Percentiles rank a stretch among this genome's conserved stretches.
Evolutionary conservation across 179 eudicot genomes (phyloP).

Genomic region (Spergularia azorica): DNA sequence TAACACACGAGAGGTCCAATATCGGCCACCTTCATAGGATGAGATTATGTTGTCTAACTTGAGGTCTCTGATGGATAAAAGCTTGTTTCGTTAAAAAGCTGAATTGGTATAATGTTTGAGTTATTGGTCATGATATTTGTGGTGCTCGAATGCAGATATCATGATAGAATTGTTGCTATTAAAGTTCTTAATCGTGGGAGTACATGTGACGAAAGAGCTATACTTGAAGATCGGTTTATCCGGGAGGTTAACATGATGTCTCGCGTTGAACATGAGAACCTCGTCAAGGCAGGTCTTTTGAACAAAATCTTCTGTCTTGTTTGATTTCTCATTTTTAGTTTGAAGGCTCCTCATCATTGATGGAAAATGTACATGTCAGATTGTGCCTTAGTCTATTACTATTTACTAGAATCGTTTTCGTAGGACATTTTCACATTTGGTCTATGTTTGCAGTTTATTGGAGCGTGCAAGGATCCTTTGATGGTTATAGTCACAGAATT

Average conservation of each 20-base stretch:
- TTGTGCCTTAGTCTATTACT: too few relatives aligned
- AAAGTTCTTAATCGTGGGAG: constrained; percentile 87
- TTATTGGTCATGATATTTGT: not conserved
- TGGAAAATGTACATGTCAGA: not conserved
- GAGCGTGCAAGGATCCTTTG: constrained; percentile 97
- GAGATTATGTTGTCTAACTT: not conserved
- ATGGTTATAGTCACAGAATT: constrained; percentile 96
- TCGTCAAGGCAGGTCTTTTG: constrained; percentile 67
- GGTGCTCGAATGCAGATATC: constrained; percentile 54
- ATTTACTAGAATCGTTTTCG: not conserved
- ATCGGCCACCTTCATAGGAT: not conserved
- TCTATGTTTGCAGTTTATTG: constrained; percentile 73
- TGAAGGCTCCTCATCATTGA: not conserved
- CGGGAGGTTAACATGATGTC: constrained; percentile 97
- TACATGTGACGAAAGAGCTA: constrained; percentile 65
- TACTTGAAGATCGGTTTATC: constrained; percentile 79
- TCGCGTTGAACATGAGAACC: constrained; percentile 81
- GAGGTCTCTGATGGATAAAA: not conserved
- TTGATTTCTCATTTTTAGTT: not conserved
- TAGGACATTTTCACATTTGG: not conserved
- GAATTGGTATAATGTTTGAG: not conserved
- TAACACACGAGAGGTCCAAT: too few relatives aligned
- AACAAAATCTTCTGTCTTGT: not conserved
- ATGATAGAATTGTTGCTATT: constrained; percentile 82
- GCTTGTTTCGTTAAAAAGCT: not conserved